Percentiles rank a stretch among this genome's conserved stretches.
Evolutionary conservation across 2,329 filamentous ascomycete genomes (phyloP).

Genomic region (Penicillium sp.): DNA sequence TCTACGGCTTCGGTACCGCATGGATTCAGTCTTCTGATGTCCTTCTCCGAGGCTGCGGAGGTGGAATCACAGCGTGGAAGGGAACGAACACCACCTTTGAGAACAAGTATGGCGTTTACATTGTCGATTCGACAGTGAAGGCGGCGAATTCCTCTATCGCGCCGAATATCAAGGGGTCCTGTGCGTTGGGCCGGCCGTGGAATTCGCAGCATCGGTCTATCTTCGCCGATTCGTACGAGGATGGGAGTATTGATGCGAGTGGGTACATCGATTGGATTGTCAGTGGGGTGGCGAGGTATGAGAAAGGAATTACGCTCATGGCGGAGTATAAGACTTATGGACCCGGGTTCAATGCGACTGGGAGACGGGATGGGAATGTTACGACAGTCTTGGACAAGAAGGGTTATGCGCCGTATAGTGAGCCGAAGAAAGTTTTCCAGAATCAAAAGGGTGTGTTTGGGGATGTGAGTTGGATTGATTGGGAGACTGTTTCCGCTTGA

Average conservation of each 20-base stretch:
- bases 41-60: constrained; percentile 59
- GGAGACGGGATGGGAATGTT: constrained; percentile 41
- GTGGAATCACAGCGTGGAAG: constrained; percentile 69
- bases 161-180: constrained; percentile 45
- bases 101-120: constrained; percentile 67
- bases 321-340: constrained; percentile 55
- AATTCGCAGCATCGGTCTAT: constrained; percentile 58
- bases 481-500: constrained; percentile 13
- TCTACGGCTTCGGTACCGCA: constrained; percentile 66
- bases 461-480: constrained; percentile 52
- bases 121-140: constrained; percentile 54
- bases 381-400: constrained; percentile 48
- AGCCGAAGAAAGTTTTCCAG: constrained; percentile 48
- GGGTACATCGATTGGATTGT: constrained; percentile 57
- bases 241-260: constrained; percentile 51
- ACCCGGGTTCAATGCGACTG: constrained; percentile 54
- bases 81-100: constrained; percentile 63
- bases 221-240: constrained; percentile 56
- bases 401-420: constrained; percentile 39
- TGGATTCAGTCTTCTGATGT: constrained; percentile 58
- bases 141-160: constrained; percentile 53
- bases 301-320: constrained; percentile 52
- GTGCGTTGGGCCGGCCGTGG: constrained; percentile 62
- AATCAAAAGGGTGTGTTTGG: constrained; percentile 45
- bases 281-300: constrained; percentile 29